Base-by-base conservation (phyloP, 805 yeast genomes). In the Cyberlindnera lachancei region DNA sequence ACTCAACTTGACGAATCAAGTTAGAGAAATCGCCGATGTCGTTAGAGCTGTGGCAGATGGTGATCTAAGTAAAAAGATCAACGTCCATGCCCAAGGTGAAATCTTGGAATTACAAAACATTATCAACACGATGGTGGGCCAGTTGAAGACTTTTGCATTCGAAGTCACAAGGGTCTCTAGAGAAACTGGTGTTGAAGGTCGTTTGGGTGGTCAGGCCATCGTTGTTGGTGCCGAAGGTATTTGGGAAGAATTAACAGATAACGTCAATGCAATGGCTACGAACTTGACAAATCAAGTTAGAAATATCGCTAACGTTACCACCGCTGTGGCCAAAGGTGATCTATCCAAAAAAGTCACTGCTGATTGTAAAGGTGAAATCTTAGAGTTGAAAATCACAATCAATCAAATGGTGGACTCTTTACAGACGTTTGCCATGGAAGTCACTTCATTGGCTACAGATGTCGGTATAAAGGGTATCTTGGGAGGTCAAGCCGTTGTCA, bases 11-110 rank as follows among this genome's bases (percentile, higher is more conserved):
- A 85, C 95, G 0, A 83, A 82, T 39, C 95, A 85, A 59, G 95
- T 85, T 44, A 70, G 95, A 58, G 76, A 86, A 13, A 85, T 85
- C 46, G 94, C 94, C 5, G 82, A 87, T 10, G 95, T 85, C 36
- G 86, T 94, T 2, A 81, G 94, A 4, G 94, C 94, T 4, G 95
- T 85, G 27, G 95, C 95, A 1, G 82, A 81, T 55, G 95, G 95
- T 49, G 94, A 85, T 52, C 66, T 85, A 44, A 77, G 87, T 2
- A 66, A 88, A 33, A 84, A 82, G 50, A 83, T 84, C 52, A 82
- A 82, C 53, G 92, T 84, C 6, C 88, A 83, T 54, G 94, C 94
- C 8, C 94, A 84, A 53, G 94, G 94, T 35, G 94, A 84, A 58
- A 84, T 84, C 44, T 60, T 81, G 36, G 90, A 81, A 44, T 68